Evolutionary conservation across 768 basidiomycete genomes (phyloP).

Genomic region (Strobilomyces dryophilus): DNA sequence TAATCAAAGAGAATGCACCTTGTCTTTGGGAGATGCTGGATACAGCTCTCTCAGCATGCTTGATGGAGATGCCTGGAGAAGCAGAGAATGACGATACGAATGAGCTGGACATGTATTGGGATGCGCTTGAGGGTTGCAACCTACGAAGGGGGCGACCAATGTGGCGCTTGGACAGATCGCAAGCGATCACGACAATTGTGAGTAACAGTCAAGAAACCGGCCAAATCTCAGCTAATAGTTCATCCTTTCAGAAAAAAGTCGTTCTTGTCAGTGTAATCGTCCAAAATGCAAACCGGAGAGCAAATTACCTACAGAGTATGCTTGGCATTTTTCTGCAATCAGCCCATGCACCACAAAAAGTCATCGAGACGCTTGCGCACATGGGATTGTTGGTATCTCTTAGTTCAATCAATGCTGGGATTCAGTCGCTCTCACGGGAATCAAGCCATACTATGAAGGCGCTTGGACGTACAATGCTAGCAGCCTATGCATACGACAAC

Average conservation of each 20-base stretch:
- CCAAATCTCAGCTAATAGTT: no score
- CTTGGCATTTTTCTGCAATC: conserved; percentile 6
- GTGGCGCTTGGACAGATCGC: no score
- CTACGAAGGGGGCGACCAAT: no score
- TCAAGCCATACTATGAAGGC: neutral
- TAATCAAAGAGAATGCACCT: no score
- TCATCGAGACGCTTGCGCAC: neutral
- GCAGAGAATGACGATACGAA: no score
- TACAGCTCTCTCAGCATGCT: no score
- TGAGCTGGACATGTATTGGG: no score
- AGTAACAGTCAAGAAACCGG: no score
- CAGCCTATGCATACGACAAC: conserved; percentile 3
- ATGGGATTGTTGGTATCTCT: neutral
- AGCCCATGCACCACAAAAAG: neutral
- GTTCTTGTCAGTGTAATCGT: neutral
- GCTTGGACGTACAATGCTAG: neutral
- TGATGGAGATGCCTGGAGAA: no score
- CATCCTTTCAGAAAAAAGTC: neutral
- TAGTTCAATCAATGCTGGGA: neutral
- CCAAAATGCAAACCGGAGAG: neutral
- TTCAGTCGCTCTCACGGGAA: neutral
- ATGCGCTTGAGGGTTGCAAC: no score
- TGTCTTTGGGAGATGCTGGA: no score
- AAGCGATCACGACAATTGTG: no score
- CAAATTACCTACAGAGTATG: neutral